A percentile compares a stretch with the other conserved stretches of the same genome.
Conservation (phyloP, 2,329 filamentous ascomycete genomes). For the Trichoderma pleuroti region DNA sequence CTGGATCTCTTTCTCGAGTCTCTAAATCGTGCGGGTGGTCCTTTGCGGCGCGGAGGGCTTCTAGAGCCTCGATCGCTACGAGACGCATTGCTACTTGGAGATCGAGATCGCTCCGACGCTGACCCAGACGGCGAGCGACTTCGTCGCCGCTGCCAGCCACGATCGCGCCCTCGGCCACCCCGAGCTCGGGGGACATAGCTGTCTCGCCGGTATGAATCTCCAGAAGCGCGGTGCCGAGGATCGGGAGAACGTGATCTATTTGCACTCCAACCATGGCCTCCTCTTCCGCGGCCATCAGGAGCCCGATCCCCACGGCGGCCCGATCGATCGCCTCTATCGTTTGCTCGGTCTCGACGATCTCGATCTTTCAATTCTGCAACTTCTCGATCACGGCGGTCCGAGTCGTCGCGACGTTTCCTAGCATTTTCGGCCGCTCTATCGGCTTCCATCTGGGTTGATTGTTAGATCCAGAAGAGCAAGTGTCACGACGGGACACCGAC, state of each 20-base stretch:
- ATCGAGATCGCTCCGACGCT: constrained; percentile 32
- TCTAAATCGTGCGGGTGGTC: constrained; percentile 31
- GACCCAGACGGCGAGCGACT: constrained; percentile 36
- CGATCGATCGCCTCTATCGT: constrained; percentile 52
- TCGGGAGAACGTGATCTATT: constrained; percentile 49
- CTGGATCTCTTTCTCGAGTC: constrained; percentile 40
- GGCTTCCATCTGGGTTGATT: constrained; percentile 63
- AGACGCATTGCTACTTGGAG: constrained; percentile 33
- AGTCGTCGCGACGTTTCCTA: constrained; percentile 66
- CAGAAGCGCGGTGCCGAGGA: constrained; percentile 40
- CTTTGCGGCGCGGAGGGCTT: constrained; percentile 34
- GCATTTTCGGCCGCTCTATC: constrained; percentile 76
- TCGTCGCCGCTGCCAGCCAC: constrained; percentile 36
- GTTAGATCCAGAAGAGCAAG: neutral
- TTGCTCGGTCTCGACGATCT: constrained; percentile 54
- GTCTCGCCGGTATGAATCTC: constrained; percentile 47
- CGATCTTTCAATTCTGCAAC: constrained; percentile 64
- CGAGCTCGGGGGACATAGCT: constrained; percentile 52
- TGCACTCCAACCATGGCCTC: constrained; percentile 34
- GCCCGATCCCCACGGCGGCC: constrained; percentile 52
- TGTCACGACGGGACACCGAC: constrained; percentile 44
- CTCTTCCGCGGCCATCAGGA: constrained; percentile 41
- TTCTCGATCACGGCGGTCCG: constrained; percentile 68
- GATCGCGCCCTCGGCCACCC: constrained; percentile 38
- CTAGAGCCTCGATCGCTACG: constrained; percentile 32